Base-by-base conservation (phyloP, 169 alveolate species). In the Sarcocystis neurona region DNA sequence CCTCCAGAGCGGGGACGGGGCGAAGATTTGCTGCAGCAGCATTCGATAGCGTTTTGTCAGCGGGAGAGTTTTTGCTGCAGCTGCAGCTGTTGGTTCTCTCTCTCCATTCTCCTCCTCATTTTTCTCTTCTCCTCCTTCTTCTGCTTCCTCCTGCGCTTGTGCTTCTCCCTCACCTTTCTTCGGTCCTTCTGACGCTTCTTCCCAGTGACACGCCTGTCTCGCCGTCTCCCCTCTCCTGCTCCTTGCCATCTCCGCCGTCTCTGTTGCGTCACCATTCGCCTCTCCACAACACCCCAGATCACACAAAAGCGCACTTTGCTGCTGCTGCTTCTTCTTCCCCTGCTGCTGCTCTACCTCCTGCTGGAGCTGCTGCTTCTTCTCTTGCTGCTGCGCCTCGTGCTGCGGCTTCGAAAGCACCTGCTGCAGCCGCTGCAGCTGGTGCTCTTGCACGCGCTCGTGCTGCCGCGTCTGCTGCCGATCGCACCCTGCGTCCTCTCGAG, bases 281-380 rank as follows among this genome's bases (percentile, higher is more conserved):
- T n/a, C n/a, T n/a, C n/a, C n/a, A n/a, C n/a, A n/a, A n/a, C n/a
- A n/a, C n/a, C n/a, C n/a, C n/a, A n/a, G n/a, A n/a, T n/a, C n/a
- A 39, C 15, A 80, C 41, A 32, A 60, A 82, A 8, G 87, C 79
- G 1, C 87, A 47, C 78, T 79, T 60, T n/a, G 78, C 88, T 32
- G 18, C 53, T 75, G 88, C 91, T 46, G 94, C 90, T 63, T 91
- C 77, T 23, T n/a, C 39, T 6, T 37, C 10, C 77, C 41, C 77
- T 63, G 77, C 77, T 37, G 30, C 77, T 23, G 12, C 12, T 44
- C 79, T 5, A 20, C 48, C n/a, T 70, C 27, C 79, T 8, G 48
- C 79, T 37, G 43, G 18, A 10, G 79, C 39, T 15, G n/a, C n/a
- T n/a, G n/a, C 79, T 27, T 15, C 47, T 37, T 8, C 48, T 37